phyloP scores from a whole-genome alignment of 768 basidiomycete genomes.

The Kwoniella sp. region DNA sequence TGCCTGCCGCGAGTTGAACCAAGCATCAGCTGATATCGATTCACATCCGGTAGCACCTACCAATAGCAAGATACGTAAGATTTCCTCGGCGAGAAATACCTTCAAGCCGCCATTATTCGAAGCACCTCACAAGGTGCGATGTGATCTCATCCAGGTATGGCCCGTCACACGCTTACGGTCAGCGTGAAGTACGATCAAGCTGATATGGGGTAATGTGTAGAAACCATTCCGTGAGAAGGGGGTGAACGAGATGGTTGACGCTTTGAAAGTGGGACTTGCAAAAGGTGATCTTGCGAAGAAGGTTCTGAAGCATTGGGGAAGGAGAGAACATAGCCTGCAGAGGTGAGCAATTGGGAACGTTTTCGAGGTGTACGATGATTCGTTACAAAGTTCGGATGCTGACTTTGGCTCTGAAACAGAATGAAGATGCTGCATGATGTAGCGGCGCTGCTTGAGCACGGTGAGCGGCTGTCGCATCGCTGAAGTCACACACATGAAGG shows the following conservation, averaged over 20 bases:
- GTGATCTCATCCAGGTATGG: conserved; percentile 21
- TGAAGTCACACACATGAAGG: too few relatives aligned
- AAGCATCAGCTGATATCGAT: too few relatives aligned
- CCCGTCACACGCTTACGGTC: background rate
- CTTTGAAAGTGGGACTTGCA: conserved; percentile 14
- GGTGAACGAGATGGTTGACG: conserved; percentile 16
- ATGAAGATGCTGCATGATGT: conserved; percentile 8
- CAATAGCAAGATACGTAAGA: conserved; percentile 11
- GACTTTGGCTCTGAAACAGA: background rate
- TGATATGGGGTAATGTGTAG: conserved; percentile 4
- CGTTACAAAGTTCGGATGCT: background rate
- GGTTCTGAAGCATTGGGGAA: conserved; percentile 14
- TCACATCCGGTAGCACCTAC: conserved; percentile 12
- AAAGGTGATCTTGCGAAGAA: conserved; percentile 19
- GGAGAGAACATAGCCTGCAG: conserved; percentile 12
- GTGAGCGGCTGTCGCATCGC: conserved; percentile 5
- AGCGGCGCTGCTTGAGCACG: conserved; percentile 9
- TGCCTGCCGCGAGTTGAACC: too few relatives aligned
- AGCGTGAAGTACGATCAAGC: conserved; percentile 2
- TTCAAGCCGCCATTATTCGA: conserved; percentile 21
- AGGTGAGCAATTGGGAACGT: background rate
- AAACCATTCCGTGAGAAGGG: conserved; percentile 14
- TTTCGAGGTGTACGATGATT: too few relatives aligned
- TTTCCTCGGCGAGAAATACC: conserved; percentile 5
- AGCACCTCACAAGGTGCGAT: conserved; percentile 18